These are phyloP conservation scores for Paramecium caudatum DNA, from an alignment of 73 alveolate genomes.

Conservation along the genomic window DNA sequence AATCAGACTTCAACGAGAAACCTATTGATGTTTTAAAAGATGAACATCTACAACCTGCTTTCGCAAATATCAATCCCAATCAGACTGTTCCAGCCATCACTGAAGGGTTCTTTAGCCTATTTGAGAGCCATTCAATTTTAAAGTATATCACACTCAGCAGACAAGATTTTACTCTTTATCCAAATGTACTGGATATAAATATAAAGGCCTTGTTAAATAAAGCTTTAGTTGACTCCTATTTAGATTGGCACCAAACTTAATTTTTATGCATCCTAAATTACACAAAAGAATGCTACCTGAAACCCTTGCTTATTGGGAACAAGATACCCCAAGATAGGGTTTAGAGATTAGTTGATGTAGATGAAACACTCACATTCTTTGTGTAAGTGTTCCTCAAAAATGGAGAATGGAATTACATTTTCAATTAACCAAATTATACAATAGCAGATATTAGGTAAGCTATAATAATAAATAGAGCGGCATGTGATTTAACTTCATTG, in stretches of 20 bases:
- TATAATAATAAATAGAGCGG: slow-evolving; percentile 23
- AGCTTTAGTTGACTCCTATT: slow-evolving; percentile 70
- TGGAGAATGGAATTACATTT: slow-evolving; percentile 19
- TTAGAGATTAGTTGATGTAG: slow-evolving; percentile 7
- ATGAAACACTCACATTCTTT: slow-evolving; percentile 5
- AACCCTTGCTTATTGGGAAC: slow-evolving; percentile 6
- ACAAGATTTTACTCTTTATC: not conserved
- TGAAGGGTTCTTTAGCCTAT: slow-evolving; percentile 67
- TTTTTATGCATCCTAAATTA: not conserved
- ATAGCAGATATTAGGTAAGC: slow-evolving; percentile 67
- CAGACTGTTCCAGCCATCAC: slow-evolving; percentile 71
- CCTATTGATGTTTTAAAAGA: not conserved
- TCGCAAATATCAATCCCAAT: slow-evolving; percentile 69
- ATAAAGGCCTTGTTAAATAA: slow-evolving; percentile 9
- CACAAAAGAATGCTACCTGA: slow-evolving; percentile 12
- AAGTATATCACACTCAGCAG: slow-evolving; percentile 39
- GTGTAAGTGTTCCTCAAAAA: not conserved
- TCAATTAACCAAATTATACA: not conserved
- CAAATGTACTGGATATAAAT: slow-evolving; percentile 28
- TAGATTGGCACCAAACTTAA: slow-evolving; percentile 70
- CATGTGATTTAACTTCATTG: not conserved
- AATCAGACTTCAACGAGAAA: slow-evolving; percentile 1
- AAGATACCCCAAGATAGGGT: slow-evolving; percentile 2
- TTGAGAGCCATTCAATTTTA: slow-evolving; percentile 69
- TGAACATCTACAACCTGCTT: slow-evolving; percentile 30